phyloP scores from a whole-genome alignment of 257 asterid genomes.

The Fraxinus cuspidata region DNA sequence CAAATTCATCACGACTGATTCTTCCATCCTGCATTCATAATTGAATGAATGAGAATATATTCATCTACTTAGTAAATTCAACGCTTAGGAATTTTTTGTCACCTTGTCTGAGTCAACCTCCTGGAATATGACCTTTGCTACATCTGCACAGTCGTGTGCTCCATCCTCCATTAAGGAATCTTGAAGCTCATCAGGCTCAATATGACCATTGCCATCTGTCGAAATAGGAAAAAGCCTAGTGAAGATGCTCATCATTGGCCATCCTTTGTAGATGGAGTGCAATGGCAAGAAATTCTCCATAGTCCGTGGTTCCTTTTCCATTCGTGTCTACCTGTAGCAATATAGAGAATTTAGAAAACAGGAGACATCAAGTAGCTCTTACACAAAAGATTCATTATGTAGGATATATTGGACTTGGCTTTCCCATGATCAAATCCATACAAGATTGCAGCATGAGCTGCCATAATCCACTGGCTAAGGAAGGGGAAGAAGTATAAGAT shows the following conservation, averaged over 20 bases:
- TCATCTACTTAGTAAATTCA: slow-evolving; percentile 9
- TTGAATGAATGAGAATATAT: slow-evolving; percentile 16
- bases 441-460: background rate
- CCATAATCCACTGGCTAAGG: background rate
- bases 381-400: background rate
- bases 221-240: slow-evolving; percentile 72
- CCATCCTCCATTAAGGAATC: slow-evolving; percentile 74
- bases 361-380: too few species aligned
- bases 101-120: slow-evolving; percentile 96
- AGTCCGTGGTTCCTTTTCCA: slow-evolving; percentile 48
- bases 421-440: background rate
- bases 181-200: slow-evolving; percentile 75
- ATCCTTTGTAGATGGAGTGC: slow-evolving; percentile 80
- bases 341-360: too few species aligned
- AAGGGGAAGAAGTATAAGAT: background rate
- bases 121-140: slow-evolving; percentile 68
- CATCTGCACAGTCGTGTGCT: background rate
- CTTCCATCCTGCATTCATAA: slow-evolving; percentile 67
- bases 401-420: background rate
- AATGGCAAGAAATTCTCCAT: slow-evolving; percentile 76
- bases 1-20: slow-evolving; percentile 83
- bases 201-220: slow-evolving; percentile 74
- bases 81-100: slow-evolving; percentile 19
- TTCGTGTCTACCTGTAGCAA: too few species aligned
- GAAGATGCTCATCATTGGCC: slow-evolving; percentile 83